phyloP scores from a whole-genome alignment of 2,329 filamentous ascomycete genomes.

The Alternaria triticina region DNA sequence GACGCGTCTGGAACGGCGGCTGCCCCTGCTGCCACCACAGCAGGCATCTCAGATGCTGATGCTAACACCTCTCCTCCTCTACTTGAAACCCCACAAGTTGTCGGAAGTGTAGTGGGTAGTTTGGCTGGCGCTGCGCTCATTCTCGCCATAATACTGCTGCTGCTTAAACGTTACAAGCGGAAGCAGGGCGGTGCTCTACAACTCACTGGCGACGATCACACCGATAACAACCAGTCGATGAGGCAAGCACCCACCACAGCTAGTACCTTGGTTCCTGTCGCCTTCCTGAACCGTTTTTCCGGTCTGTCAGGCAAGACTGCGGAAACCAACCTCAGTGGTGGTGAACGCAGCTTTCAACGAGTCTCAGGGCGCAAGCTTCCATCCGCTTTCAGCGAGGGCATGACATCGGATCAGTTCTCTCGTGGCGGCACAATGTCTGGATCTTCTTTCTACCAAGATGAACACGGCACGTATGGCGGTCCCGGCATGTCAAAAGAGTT shows the following conservation, averaged over 20 bases:
- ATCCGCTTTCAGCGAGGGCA: slow-evolving; percentile 56
- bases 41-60: slow-evolving; percentile 11
- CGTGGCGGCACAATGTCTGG: slow-evolving; percentile 43
- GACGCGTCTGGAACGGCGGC: slow-evolving; percentile 25
- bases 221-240: slow-evolving; percentile 47
- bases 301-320: slow-evolving; percentile 46
- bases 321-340: slow-evolving; percentile 45
- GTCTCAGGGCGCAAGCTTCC: slow-evolving; percentile 58
- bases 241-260: slow-evolving; percentile 43
- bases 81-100: slow-evolving; percentile 60
- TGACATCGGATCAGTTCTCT: slow-evolving; percentile 50
- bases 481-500: slow-evolving; percentile 25
- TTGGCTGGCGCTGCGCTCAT: slow-evolving; percentile 63
- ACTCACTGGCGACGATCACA: slow-evolving; percentile 35
- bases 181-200: slow-evolving; percentile 39
- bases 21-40: slow-evolving; percentile 17
- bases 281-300: slow-evolving; percentile 48
- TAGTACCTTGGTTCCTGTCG: slow-evolving; percentile 47
- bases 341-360: slow-evolving; percentile 54
- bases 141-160: slow-evolving; percentile 58
- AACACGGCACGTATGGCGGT: slow-evolving; percentile 51
- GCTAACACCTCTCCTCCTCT: slow-evolving; percentile 27
- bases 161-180: slow-evolving; percentile 60
- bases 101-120: slow-evolving; percentile 68
- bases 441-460: slow-evolving; percentile 55